A percentile compares a stretch with the other conserved stretches of the same genome.
Evolutionary conservation across 2,329 filamentous ascomycete genomes (phyloP).

Genomic region (Cladosporium colombiae): DNA sequence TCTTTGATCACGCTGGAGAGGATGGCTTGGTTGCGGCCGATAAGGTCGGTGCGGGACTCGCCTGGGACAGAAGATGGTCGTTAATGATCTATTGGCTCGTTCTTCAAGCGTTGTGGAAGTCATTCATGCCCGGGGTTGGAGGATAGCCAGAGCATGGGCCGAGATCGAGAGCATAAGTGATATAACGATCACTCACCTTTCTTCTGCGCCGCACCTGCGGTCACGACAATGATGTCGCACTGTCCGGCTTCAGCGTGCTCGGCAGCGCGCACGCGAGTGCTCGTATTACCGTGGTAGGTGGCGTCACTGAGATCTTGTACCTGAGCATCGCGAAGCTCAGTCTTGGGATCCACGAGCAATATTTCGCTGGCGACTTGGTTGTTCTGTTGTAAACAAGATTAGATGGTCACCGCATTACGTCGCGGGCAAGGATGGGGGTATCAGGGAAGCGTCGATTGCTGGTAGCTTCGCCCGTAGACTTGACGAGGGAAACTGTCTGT

Average conservation of each 20-base stretch:
- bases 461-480: no score
- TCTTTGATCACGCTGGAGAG: conserved; percentile 49
- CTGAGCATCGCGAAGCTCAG: conserved; percentile 49
- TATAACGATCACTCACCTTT: conserved; percentile 27
- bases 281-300: conserved; percentile 47
- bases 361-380: conserved; percentile 53
- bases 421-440: neutral
- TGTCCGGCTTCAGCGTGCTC: conserved; percentile 53
- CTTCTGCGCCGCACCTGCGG: conserved; percentile 56
- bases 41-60: conserved; percentile 49
- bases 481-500: no score
- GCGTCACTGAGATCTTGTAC: conserved; percentile 56
- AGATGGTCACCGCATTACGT: no score
- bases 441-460: neutral
- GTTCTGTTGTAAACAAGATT: no score
- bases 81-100: neutral
- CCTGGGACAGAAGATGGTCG: conserved; percentile 22
- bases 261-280: conserved; percentile 48
- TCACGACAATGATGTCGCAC: conserved; percentile 57
- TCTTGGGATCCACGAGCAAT: conserved; percentile 56
- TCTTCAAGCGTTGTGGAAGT: no score
- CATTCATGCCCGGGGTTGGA: no score
- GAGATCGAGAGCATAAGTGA: no score
- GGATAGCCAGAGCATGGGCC: no score
- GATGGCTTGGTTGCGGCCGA: conserved; percentile 53